Evolutionary conservation across 106 monocot genomes (phyloP).

Genomic region (Acorus gramineus): DNA sequence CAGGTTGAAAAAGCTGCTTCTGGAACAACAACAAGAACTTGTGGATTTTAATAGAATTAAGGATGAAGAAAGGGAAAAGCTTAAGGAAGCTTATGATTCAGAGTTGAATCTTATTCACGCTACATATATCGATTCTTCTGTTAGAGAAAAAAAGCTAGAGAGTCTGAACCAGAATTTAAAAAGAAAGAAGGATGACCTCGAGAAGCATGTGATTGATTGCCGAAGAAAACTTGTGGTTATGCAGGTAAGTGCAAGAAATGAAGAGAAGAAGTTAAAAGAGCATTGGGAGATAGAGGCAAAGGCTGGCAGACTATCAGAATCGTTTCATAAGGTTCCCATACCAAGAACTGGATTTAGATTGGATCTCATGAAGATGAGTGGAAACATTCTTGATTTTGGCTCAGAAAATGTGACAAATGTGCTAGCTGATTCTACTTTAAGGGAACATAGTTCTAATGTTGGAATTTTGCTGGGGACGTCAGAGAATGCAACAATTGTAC

Average conservation of each 20-base stretch:
- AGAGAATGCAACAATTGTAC: no score
- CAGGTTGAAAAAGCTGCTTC: slow-evolving; percentile 21
- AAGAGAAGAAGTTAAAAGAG: slow-evolving; percentile 31
- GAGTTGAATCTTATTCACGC: slow-evolving; percentile 14
- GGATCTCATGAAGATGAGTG: slow-evolving; percentile 21
- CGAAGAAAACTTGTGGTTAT: slow-evolving; percentile 19
- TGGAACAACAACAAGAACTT: slow-evolving; percentile 31
- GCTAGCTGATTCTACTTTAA: no score
- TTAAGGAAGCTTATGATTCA: slow-evolving; percentile 14
- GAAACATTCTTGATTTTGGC: slow-evolving; percentile 1
- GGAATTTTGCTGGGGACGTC: no score
- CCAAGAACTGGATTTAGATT: slow-evolving; percentile 29
- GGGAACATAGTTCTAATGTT: no score
- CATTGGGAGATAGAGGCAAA: slow-evolving; percentile 45
- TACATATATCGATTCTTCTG: slow-evolving; percentile 11
- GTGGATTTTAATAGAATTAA: slow-evolving; percentile 20
- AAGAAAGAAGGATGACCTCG: slow-evolving; percentile 20
- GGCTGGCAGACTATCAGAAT: slow-evolving; percentile 27
- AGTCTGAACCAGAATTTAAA: slow-evolving; percentile 29
- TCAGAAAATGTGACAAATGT: no score
- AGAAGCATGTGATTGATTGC: slow-evolving; percentile 32
- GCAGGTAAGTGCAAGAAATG: slow-evolving; percentile 24
- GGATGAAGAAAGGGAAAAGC: slow-evolving; percentile 21
- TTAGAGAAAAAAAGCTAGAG: slow-evolving; percentile 14
- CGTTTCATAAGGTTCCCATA: slow-evolving; percentile 47